Conservation (phyloP, 345 rosid genomes). For the Draba incana region DNA sequence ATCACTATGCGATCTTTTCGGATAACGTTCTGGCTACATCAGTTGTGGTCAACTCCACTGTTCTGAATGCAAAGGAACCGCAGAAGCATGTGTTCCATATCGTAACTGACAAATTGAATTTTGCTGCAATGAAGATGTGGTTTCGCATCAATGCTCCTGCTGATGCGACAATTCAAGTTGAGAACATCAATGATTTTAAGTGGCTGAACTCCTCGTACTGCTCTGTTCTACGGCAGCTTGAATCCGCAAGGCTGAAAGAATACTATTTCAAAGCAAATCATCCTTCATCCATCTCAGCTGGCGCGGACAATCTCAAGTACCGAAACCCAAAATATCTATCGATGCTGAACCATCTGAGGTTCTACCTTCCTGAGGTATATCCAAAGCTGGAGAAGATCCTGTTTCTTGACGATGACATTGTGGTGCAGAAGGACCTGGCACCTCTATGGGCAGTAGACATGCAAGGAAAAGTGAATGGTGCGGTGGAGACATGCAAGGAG, state of each 20-base stretch:
- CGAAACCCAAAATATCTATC: slow-evolving; percentile 85
- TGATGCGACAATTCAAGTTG: slow-evolving; percentile 62
- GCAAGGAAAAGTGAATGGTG: slow-evolving; percentile 84
- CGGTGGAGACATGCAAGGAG: slow-evolving; percentile 90
- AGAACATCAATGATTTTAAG: slow-evolving; percentile 74
- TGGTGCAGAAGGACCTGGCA: slow-evolving; percentile 82
- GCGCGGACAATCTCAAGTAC: slow-evolving; percentile 80
- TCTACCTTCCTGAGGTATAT: slow-evolving; percentile 87
- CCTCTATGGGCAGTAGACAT: slow-evolving; percentile 79
- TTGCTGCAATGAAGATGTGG: slow-evolving; percentile 88
- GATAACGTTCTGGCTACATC: slow-evolving; percentile 96
- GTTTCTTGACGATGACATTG: slow-evolving; percentile 86
- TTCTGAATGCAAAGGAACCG: slow-evolving; percentile 65
- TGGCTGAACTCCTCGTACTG: slow-evolving; percentile 90
- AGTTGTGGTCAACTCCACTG: slow-evolving; percentile 92
- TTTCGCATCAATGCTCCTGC: slow-evolving; percentile 60
- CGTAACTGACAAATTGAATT: slow-evolving; percentile 86
- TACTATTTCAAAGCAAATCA: slow-evolving; percentile 81
- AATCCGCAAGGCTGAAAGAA: slow-evolving; percentile 80
- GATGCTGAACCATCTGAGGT: slow-evolving; percentile 87
- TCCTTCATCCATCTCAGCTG: slow-evolving; percentile 68
- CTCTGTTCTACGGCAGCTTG: slow-evolving; percentile 82
- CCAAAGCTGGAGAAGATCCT: slow-evolving; percentile 77
- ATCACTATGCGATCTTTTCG: slow-evolving; percentile 95
- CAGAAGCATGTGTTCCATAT: slow-evolving; percentile 91